Base-by-base conservation (phyloP, 345 rosid species). In the Syzygium grande region DNA sequence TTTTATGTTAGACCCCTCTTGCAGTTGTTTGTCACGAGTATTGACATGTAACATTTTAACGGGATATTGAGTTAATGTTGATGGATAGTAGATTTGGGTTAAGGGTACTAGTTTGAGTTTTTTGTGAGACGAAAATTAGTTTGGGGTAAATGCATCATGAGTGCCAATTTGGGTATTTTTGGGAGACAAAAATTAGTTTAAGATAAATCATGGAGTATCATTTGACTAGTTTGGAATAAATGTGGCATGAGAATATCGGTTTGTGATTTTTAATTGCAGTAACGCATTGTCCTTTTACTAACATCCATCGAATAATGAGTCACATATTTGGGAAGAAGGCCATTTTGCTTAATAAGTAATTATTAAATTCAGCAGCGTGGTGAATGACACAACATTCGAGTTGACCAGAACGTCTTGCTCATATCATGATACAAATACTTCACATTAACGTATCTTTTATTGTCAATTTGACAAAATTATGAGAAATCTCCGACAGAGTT, bases 11-110 rank as follows among this genome's bases (percentile, higher is more conserved):
- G 27, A 58, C 25, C 63, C 29, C 9, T 58, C 63, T 0, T 2
- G 63, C 1, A 0, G 6, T 58, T 11, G 0, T 58, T 0, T 2
- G 0, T 0, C 29, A 25, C 27, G 0, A 25, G 63, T 1, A 11
- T 58, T 0, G 15, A 58, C 27, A 58, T 25, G 63, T 58, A 58
- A 58, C 29, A 58, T 58, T 58, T 58, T 58, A 58, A 58, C 29
- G 5, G 9, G 61, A 23, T 58, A 58, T 58, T 58, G 13, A 11
- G 3, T 2, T 58, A 25, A 11, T 49, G 51, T 49, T 49, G 51
- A 49, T 1, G 51, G 51, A 49, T 49, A 10, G 11, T 49, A 49
- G 9, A 49, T 49, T 49, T 49, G 63, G 29, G 15, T 58, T 0
- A 58, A 6, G 63, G 29, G 27, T 58, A 25, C 15, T 4, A 0